Evolutionary conservation across 1,284 basidiomycete species (phyloP).

Genomic region (Ustilago shanxiensis): DNA sequence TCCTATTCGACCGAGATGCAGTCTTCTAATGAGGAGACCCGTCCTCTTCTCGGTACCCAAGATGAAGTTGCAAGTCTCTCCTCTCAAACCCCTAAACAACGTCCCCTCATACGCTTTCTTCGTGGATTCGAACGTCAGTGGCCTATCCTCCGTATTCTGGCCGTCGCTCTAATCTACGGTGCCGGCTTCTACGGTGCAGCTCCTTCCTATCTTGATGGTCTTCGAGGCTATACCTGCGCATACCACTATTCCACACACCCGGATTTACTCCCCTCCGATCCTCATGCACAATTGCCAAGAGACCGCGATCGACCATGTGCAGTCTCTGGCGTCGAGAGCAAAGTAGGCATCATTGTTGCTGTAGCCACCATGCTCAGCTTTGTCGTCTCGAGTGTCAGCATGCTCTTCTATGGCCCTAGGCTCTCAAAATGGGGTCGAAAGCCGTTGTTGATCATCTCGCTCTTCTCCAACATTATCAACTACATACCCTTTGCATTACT

Average conservation of each 20-base stretch:
- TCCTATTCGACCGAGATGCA: conserved; percentile 30
- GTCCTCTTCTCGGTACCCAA: conserved; percentile 21
- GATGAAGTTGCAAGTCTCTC: conserved; percentile 14
- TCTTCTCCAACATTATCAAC: conserved; percentile 44
- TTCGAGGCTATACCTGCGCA: conserved; percentile 41
- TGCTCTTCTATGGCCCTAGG: conserved; percentile 49
- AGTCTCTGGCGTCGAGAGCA: conserved; percentile 47
- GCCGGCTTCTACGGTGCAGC: conserved; percentile 34
- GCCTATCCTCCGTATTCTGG: conserved; percentile 40
- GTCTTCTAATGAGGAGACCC: conserved; percentile 23
- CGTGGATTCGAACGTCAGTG: conserved; percentile 17
- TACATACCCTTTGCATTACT: conserved; percentile 42
- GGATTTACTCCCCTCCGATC: conserved; percentile 22
- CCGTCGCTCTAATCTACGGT: conserved; percentile 35
- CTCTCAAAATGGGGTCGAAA: conserved; percentile 49
- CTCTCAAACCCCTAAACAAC: neutral
- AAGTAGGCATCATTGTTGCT: conserved; percentile 47
- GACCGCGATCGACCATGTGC: conserved; percentile 48
- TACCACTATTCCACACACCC: conserved; percentile 45
- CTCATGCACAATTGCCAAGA: conserved; percentile 31
- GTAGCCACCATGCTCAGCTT: conserved; percentile 43
- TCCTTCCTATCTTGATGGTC: conserved; percentile 44
- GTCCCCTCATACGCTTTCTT: neutral
- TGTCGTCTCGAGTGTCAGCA: conserved; percentile 43
- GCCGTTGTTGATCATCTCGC: conserved; percentile 45